Conservation (phyloP, 441 rosid genomes). For the Mallotus japonicus region DNA sequence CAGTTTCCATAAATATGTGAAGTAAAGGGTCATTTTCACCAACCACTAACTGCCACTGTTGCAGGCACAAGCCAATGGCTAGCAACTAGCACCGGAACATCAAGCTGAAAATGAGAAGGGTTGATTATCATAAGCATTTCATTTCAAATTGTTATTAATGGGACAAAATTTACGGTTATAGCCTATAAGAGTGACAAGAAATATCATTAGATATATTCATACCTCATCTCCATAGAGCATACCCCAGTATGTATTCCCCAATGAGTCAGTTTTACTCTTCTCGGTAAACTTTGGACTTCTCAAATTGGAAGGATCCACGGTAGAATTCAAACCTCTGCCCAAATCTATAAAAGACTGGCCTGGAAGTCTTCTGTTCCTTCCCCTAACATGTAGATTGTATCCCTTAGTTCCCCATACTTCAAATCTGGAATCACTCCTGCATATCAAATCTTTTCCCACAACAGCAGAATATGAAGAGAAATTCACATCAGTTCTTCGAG, state of each 20-base stretch:
- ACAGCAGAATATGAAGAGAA: conserved; percentile 85
- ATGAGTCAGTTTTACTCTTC: conserved; percentile 37
- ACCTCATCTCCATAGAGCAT: conserved; percentile 76
- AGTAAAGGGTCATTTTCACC: conserved; percentile 20
- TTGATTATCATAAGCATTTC: conserved; percentile 4
- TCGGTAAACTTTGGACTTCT: conserved; percentile 37
- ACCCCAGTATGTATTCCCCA: conserved; percentile 55
- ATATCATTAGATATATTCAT: conserved; percentile 17
- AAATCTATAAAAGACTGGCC: conserved; percentile 63
- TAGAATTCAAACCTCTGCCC: conserved; percentile 54
- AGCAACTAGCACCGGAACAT: conserved; percentile 61
- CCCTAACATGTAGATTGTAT: conserved; percentile 64
- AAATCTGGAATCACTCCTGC: conserved; percentile 77
- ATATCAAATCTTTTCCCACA: conserved; percentile 68
- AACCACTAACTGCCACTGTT: conserved; percentile 64
- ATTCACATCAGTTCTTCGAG: conserved; percentile 88
- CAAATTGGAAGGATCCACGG: conserved; percentile 35
- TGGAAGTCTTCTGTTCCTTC: conserved; percentile 71
- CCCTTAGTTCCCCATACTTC: conserved; percentile 99
- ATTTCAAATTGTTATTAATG: neutral
- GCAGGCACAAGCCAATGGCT: conserved; percentile 84
- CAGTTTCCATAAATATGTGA: neutral
- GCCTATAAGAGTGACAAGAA: neutral
- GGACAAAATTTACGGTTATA: neutral
- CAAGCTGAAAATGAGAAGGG: conserved; percentile 52